Conservation (phyloP, 2,329 filamentous ascomycete species). For the Botrytis deweyae region DNA sequence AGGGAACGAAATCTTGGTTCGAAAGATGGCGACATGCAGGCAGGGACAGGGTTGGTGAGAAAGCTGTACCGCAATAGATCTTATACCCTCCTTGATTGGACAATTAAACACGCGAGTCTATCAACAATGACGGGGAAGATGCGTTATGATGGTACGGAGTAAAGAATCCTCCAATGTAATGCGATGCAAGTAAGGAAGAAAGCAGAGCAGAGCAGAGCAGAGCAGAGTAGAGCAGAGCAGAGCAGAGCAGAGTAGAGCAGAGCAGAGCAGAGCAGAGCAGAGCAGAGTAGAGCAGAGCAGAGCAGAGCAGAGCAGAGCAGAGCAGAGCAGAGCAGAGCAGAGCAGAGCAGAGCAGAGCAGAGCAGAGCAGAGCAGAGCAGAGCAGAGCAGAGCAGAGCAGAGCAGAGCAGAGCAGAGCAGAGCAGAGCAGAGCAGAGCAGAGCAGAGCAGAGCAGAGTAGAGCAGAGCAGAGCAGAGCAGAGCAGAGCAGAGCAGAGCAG, state of each 20-base stretch:
- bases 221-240: too few relatives aligned
- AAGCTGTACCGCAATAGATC: neutral
- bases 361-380: too few relatives aligned
- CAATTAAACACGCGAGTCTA: neutral
- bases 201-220: neutral
- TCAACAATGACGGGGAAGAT: conserved; percentile 6
- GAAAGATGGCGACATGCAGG: conserved; percentile 10
- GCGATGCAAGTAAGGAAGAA: neutral
- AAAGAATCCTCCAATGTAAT: conserved; percentile 4
- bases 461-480: too few relatives aligned
- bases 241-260: too few relatives aligned
- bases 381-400: neutral
- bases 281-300: too few relatives aligned
- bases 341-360: neutral
- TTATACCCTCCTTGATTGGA: neutral
- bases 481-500: too few relatives aligned
- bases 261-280: too few relatives aligned
- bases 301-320: too few relatives aligned
- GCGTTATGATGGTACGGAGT: neutral
- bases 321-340: neutral
- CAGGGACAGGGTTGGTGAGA: conserved; percentile 3
- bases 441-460: too few relatives aligned
- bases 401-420: neutral
- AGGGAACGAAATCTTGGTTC: conserved; percentile 8
- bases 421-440: too few relatives aligned